Percentiles rank a stretch among this genome's conserved stretches.
These are phyloP conservation scores for Blastobotrys serpentis DNA, from an alignment of 1,139 yeast species.

Conservation along the genomic window DNA sequence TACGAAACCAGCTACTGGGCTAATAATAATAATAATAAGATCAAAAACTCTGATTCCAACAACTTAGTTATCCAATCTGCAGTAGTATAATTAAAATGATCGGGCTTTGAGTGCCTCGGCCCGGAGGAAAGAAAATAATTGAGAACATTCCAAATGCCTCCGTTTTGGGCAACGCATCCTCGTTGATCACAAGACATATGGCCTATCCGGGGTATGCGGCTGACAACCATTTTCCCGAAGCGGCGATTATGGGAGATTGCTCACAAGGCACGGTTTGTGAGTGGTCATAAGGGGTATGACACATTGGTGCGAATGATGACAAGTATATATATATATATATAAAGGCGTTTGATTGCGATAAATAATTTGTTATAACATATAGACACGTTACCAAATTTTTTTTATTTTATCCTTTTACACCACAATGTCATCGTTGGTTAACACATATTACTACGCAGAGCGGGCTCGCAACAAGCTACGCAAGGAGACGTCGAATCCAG, in stretches of 20 bases:
- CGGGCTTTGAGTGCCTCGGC: too few relatives aligned
- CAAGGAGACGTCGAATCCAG: constrained; percentile 10
- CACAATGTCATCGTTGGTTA: not conserved
- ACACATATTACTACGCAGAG: constrained; percentile 10
- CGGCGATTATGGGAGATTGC: constrained; percentile 1
- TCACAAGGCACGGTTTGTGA: not conserved
- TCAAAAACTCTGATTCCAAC: too few relatives aligned
- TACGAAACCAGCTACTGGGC: too few relatives aligned
- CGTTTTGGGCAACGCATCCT: not conserved
- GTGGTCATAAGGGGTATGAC: not conserved
- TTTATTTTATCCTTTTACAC: not conserved
- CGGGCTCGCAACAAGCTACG: constrained; percentile 11
- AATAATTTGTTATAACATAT: not conserved
- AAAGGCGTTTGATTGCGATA: not conserved
- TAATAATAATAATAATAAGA: too few relatives aligned
- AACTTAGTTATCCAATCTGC: too few relatives aligned
- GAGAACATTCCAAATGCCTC: not conserved
- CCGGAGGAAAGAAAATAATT: too few relatives aligned
- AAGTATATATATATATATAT: not conserved
- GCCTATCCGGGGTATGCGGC: constrained; percentile 4
- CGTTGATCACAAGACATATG: not conserved
- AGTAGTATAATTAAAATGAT: too few relatives aligned
- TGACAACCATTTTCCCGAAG: not conserved
- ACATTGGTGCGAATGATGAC: not conserved
- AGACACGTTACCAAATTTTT: not conserved